These are phyloP conservation scores for Camptophora hylomeconis DNA, from an alignment of 2,329 filamentous ascomycete species.

Conservation along the genomic window DNA sequence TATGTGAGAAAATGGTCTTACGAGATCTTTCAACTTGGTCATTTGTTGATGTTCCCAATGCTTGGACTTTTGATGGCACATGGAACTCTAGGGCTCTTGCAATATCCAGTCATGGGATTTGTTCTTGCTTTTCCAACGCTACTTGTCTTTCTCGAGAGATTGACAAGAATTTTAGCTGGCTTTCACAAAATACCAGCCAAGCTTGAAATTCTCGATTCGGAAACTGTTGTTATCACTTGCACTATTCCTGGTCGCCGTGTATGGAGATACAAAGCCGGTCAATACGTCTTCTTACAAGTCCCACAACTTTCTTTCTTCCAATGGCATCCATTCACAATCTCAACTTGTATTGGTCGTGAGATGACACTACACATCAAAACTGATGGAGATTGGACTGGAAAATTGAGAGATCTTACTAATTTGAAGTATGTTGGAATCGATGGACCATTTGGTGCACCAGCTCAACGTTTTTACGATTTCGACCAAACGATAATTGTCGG, in stretches of 20 bases:
- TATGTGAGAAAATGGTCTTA: constrained; percentile 39
- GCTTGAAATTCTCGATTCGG: constrained; percentile 37
- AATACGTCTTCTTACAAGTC: constrained; percentile 45
- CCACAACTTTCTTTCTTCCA: constrained; percentile 41
- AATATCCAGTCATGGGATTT: constrained; percentile 45
- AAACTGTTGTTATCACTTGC: constrained; percentile 39
- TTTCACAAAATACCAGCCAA: constrained; percentile 37
- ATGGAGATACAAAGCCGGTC: constrained; percentile 44
- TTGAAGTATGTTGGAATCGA: constrained; percentile 41
- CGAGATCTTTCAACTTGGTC: constrained; percentile 44
- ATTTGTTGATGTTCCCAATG: constrained; percentile 46
- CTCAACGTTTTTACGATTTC: constrained; percentile 46
- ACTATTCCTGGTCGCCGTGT: constrained; percentile 34
- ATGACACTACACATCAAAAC: constrained; percentile 47
- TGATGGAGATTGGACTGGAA: constrained; percentile 43
- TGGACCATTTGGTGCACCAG: constrained; percentile 45
- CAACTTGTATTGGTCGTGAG: constrained; percentile 38
- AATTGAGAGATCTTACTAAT: constrained; percentile 30
- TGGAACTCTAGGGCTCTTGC: constrained; percentile 32
- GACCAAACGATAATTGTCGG: constrained; percentile 44
- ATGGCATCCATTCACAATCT: constrained; percentile 49
- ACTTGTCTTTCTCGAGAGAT: constrained; percentile 37
- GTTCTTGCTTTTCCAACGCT: constrained; percentile 42
- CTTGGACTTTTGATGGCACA: constrained; percentile 44
- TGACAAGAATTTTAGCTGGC: constrained; percentile 32